Evolutionary conservation across 371 early-diverging fungal species (phyloP).

Genomic region (Aphelidium insulamus): DNA sequence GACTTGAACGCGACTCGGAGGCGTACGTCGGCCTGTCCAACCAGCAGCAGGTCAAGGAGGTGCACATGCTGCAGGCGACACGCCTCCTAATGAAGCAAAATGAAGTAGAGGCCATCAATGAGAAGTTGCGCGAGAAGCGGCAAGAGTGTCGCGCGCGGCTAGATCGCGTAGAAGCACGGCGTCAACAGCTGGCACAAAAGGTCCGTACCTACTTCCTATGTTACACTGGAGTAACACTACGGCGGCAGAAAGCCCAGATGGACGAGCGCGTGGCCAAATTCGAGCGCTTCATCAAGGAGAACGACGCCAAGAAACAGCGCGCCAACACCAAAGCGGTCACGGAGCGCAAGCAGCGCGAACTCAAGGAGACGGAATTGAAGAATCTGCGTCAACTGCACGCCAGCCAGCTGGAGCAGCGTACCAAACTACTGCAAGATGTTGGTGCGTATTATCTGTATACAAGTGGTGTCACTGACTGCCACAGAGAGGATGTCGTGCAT

Average conservation of each 20-base stretch:
- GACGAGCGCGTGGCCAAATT: conserved; percentile 27
- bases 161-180: too few relatives aligned
- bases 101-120: too few relatives aligned
- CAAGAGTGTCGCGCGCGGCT: too few relatives aligned
- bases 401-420: background rate
- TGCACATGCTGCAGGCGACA: too few relatives aligned
- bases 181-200: too few relatives aligned
- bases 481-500: background rate
- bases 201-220: too few relatives aligned
- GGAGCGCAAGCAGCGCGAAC: conserved; percentile 19
- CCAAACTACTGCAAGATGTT: background rate
- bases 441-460: background rate
- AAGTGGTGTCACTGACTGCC: background rate
- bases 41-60: too few relatives aligned
- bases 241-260: conserved; percentile 23
- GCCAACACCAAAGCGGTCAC: conserved; percentile 21
- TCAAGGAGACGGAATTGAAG: conserved; percentile 6
- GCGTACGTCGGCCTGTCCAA: too few relatives aligned
- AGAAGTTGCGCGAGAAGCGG: too few relatives aligned
- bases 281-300: conserved; percentile 30
- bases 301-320: conserved; percentile 28
- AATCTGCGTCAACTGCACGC: too few relatives aligned
- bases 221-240: background rate
- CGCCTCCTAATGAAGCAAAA: too few relatives aligned
- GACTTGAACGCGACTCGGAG: too few relatives aligned